Conservation (phyloP, 257 asterid genomes). For the Capsicum rhomboideum region DNA sequence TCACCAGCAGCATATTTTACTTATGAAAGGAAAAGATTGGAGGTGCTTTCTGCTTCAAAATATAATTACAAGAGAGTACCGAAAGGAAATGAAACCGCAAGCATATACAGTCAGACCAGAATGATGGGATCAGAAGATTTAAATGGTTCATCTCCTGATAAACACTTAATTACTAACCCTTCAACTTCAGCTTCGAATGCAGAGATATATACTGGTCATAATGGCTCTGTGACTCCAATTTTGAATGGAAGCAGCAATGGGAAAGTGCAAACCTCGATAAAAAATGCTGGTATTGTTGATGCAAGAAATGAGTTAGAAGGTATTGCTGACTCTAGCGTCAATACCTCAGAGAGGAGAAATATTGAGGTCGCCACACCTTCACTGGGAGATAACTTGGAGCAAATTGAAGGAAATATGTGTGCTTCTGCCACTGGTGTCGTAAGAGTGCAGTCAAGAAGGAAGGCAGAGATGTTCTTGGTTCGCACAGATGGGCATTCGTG, state of each 20-base stretch:
- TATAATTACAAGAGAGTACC: background rate
- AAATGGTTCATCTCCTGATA: conserved; percentile 29
- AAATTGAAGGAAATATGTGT: conserved; percentile 71
- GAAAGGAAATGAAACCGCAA: conserved; percentile 19
- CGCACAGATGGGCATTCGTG: conserved; percentile 38
- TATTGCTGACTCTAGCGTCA: conserved; percentile 18
- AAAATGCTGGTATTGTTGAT: conserved; percentile 26
- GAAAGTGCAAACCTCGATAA: conserved; percentile 14
- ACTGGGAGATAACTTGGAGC: conserved; percentile 53
- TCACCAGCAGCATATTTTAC: conserved; percentile 66
- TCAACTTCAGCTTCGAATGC: conserved; percentile 10
- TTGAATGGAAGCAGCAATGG: conserved; percentile 23
- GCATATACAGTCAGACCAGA: conserved; percentile 17
- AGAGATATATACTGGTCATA: conserved; percentile 27
- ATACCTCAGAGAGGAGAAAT: conserved; percentile 19
- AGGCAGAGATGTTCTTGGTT: conserved; percentile 35
- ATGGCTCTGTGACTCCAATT: conserved; percentile 17
- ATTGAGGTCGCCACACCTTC: conserved; percentile 34
- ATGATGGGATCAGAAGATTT: conserved; percentile 22
- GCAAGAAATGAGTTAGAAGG: conserved; percentile 22
- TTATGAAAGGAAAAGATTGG: conserved; percentile 45
- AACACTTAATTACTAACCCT: conserved; percentile 22
- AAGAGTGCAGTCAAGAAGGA: conserved; percentile 88
- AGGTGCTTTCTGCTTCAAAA: conserved; percentile 8
- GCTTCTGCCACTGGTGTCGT: conserved; percentile 97